Evolutionary conservation across 805 yeast species (phyloP), one percentile per base, ranked within the genome.

Genomic region (Starmera quercuum): DNA sequence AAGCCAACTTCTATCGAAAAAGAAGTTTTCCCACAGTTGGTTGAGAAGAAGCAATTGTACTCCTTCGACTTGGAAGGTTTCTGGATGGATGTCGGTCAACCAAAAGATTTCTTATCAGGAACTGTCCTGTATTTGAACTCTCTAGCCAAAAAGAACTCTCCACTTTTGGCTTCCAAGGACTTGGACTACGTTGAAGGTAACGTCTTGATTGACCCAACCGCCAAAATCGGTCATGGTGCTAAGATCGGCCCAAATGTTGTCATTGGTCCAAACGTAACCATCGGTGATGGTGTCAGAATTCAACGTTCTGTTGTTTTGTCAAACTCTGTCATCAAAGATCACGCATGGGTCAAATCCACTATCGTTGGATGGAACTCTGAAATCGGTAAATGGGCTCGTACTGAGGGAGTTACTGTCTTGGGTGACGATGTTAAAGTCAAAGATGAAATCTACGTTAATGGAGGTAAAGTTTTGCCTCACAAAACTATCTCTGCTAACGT

Each of bases 1-100:
- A 87, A 88, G 66, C 99, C 99, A 64, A 92, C 99, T 51, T 90
- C 97, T 34, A 92, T 92, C 54, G 99, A 92, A 75, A 88, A 88
- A 81, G 99, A 92, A 75, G 88, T 97, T 51, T 92, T 92, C 96
- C 99, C 99, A 55, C 68, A 71, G 54, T 76, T 92, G 54, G 97
- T 94, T 47, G 94, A 84, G 66, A 69, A 81, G 59, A 87, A 82
- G 58, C 74, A 81, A 41, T 75, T 92, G 55, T 92, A 80, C 75
- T 88, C 97, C 35, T 92, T 84, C 58, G 99, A 92, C 66, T 78
- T 92, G 58, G 97, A 92, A 73, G 97, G 98, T 48, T 92, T 79
- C 84, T 92, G 99, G 99, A 92, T 92, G 98, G 99, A 92, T 66
- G 97, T 92, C 51, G 99, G 99, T 66, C 99, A 92, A 74, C 99